phyloP scores from a whole-genome alignment of 768 basidiomycete genomes.

The Rickenella mellea region DNA sequence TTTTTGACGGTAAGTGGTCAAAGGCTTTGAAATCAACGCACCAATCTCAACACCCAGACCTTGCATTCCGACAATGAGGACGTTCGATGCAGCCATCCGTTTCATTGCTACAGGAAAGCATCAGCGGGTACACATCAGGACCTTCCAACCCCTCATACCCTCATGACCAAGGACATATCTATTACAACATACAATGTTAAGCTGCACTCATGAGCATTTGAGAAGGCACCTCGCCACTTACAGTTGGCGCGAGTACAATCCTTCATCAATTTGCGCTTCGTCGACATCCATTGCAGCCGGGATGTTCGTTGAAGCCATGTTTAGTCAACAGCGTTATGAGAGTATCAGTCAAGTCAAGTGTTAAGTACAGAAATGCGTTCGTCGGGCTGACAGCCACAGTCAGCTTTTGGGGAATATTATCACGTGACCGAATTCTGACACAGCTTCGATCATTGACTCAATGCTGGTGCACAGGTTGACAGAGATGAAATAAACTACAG shows the following conservation, averaged over 20 bases:
- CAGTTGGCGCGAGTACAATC: constrained; percentile 89
- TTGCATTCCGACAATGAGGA: constrained; percentile 84
- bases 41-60: constrained; percentile 96
- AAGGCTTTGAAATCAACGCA: constrained; percentile 20
- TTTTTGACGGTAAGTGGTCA: neutral
- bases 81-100: constrained; percentile 93
- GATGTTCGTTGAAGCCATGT: constrained; percentile 29
- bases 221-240: constrained; percentile 46
- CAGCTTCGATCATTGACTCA: neutral
- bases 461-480: neutral
- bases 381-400: neutral
- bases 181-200: constrained; percentile 11
- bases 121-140: constrained; percentile 10
- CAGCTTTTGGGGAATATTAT: neutral
- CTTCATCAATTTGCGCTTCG: constrained; percentile 85
- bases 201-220: constrained; percentile 1
- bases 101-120: constrained; percentile 77
- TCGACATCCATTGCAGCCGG: constrained; percentile 72
- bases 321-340: constrained; percentile 1
- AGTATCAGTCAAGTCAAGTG: neutral
- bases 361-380: neutral
- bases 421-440: too few species aligned
- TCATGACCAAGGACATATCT: constrained; percentile 97
- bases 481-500: neutral
- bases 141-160: constrained; percentile 37